Base-by-base conservation (phyloP, 345 rosid species). In the Murraya koenigii region DNA sequence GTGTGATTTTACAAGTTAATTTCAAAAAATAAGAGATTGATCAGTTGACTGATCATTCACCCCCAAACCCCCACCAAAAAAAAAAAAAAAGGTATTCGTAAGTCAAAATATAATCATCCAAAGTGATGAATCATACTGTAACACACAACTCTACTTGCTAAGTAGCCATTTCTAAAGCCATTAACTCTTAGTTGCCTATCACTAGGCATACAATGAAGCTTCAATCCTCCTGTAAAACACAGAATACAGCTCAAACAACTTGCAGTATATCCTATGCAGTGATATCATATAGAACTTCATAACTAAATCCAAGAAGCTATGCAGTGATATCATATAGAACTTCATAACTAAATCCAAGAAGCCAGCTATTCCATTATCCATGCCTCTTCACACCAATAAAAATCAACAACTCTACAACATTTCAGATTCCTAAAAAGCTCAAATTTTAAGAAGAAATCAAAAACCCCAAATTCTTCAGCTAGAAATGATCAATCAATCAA, bases 281-380 rank as follows among this genome's bases (percentile, higher is more conserved):
- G 38, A 56, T 30, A 66, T 8, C n/a, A 60, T 69, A 59, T 62
- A 69, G 30, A 39, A 59, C 67, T 68, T 72, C 56, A 69, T 69
- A 59, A 69, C n/a, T 60, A 55, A 39, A n/a, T n/a, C n/a, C n/a
- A n/a, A n/a, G n/a, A n/a, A n/a, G n/a, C 2, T 17, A 38, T 39
- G 32, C 25, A n/a, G 32, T 25, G 38, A 56, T 30, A 66, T 8
- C n/a, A 60, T 69, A 59, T 62, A 69, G 30, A 39, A 59, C 67
- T 68, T 72, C 56, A 69, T 69, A 59, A 69, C n/a, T 60, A 55
- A 39, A 61, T n/a, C 47, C 44, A 35, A 79, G 64, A 54, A 36
- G 75, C 73, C 54, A 75, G 68, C 74, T 67, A 74, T 10, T 56
- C 81, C 61, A 74, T 64, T 60, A 56, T 75, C 74, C 58, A 69